These are phyloP conservation scores for Ramaria sp. DNA, from an alignment of 768 basidiomycete species.

Conservation along the genomic window DNA sequence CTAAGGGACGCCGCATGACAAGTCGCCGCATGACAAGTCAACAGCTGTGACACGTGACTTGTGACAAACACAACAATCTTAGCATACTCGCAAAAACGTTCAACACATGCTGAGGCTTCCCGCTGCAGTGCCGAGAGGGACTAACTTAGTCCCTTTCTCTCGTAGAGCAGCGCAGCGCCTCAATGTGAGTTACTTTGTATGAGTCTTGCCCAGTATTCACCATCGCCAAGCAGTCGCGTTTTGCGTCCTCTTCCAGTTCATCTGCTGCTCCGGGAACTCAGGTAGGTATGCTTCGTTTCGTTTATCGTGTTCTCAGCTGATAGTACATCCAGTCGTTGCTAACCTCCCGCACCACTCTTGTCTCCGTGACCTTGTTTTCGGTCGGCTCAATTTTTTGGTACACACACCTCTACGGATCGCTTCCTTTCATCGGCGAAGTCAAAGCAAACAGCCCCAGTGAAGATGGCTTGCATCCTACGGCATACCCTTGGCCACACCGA, in stretches of 20 bases:
- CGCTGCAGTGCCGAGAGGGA: constrained; percentile 7
- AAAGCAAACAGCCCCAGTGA: constrained; percentile 90
- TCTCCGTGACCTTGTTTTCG: constrained; percentile 65
- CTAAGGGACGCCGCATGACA: too few relatives aligned
- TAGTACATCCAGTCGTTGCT: constrained; percentile 39
- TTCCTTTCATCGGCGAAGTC: constrained; percentile 85
- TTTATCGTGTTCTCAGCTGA: constrained; percentile 1
- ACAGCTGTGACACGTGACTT: constrained; percentile 9
- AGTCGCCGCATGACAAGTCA: too few relatives aligned
- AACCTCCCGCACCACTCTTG: constrained; percentile 62
- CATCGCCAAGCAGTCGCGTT: constrained; percentile 28
- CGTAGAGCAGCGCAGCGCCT: constrained; percentile 1
- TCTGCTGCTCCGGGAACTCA: constrained; percentile 46
- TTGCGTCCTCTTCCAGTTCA: constrained; percentile 52
- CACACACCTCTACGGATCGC: constrained; percentile 81
- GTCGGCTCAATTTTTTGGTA: constrained; percentile 95
- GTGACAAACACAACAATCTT: constrained; percentile 7
- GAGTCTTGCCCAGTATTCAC: neutral
- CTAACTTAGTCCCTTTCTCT: neutral
- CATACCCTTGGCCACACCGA: constrained; percentile 86
- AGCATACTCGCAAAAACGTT: neutral
- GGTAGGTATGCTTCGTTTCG: constrained; percentile 32
- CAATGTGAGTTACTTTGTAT: neutral
- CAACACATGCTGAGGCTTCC: constrained; percentile 12
- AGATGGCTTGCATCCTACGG: constrained; percentile 83